Percentiles rank a stretch among this genome's conserved stretches.
Evolutionary conservation across 2,329 filamentous ascomycete species (phyloP).

Genomic region (Cylindrodendrum hubeiense): DNA sequence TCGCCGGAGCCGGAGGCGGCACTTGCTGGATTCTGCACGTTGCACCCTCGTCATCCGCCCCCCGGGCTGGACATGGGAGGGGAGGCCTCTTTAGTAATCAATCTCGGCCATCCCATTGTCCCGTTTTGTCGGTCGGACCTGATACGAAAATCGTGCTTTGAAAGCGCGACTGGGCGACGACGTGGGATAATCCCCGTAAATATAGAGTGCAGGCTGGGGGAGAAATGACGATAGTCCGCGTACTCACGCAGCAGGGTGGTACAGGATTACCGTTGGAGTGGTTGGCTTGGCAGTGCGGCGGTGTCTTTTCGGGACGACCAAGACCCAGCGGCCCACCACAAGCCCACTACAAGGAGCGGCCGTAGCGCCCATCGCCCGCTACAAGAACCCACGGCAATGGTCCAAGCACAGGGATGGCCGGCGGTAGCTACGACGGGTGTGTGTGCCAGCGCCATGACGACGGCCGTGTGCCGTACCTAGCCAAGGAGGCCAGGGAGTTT

Average conservation of each 20-base stretch:
- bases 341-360: slow-evolving; percentile 19
- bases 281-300: slow-evolving; percentile 23
- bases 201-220: neutral
- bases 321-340: slow-evolving; percentile 4
- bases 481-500: too few relatives aligned
- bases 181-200: neutral
- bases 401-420: slow-evolving; percentile 9
- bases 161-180: too few relatives aligned
- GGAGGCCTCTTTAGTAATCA: neutral
- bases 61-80: neutral
- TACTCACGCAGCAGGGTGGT: neutral
- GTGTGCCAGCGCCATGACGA: slow-evolving; percentile 15
- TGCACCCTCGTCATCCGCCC: slow-evolving; percentile 1
- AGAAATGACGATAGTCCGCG: neutral
- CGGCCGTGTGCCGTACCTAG: slow-evolving; percentile 6
- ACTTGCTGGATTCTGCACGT: slow-evolving; percentile 11
- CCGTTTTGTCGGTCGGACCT: neutral
- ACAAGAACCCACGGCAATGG: slow-evolving; percentile 1
- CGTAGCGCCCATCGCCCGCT: slow-evolving; percentile 10
- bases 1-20: slow-evolving; percentile 18
- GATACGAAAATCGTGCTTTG: too few relatives aligned
- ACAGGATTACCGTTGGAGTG: slow-evolving; percentile 26
- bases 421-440: slow-evolving; percentile 1
- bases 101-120: neutral
- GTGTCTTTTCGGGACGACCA: slow-evolving; percentile 21